phyloP scores from a whole-genome alignment of 371 early-diverging fungal genomes.

The Basidiobolus meristosporus region DNA sequence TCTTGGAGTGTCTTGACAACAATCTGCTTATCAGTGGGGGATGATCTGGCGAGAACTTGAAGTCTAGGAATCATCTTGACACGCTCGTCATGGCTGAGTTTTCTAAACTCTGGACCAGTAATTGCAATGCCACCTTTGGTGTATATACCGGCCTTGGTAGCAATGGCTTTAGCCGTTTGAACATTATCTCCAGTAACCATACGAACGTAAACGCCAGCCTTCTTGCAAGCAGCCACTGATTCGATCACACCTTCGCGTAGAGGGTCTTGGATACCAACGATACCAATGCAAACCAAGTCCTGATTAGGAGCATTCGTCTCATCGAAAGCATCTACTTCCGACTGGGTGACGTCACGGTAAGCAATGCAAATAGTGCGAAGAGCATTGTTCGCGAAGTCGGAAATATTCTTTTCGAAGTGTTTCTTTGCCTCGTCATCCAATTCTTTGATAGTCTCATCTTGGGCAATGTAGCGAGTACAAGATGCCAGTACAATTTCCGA shows the following conservation, averaged over 20 bases:
- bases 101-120: conserved; percentile 45
- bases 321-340: conserved; percentile 14
- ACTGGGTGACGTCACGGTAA: conserved; percentile 32
- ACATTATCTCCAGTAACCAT: conserved; percentile 79
- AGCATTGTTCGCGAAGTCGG: conserved; percentile 47
- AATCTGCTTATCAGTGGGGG: conserved; percentile 55
- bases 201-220: conserved; percentile 59
- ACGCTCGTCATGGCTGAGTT: conserved; percentile 24
- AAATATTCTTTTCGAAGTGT: conserved; percentile 36
- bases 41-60: conserved; percentile 49
- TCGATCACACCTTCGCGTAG: conserved; percentile 43
- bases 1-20: conserved; percentile 39
- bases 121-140: conserved; percentile 31
- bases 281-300: conserved; percentile 28
- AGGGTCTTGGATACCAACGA: conserved; percentile 61
- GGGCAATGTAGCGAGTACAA: conserved; percentile 36
- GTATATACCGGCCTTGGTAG: conserved; percentile 44
- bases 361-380: conserved; percentile 46
- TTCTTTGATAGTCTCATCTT: conserved; percentile 22
- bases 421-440: conserved; percentile 20
- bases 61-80: conserved; percentile 27
- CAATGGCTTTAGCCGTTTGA: conserved; percentile 52
- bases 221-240: conserved; percentile 35
- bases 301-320: conserved; percentile 29
- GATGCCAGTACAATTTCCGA: conserved; percentile 57